These are phyloP conservation scores for Rhizopogon sp. DNA, from an alignment of 768 basidiomycete species.

Conservation along the genomic window DNA sequence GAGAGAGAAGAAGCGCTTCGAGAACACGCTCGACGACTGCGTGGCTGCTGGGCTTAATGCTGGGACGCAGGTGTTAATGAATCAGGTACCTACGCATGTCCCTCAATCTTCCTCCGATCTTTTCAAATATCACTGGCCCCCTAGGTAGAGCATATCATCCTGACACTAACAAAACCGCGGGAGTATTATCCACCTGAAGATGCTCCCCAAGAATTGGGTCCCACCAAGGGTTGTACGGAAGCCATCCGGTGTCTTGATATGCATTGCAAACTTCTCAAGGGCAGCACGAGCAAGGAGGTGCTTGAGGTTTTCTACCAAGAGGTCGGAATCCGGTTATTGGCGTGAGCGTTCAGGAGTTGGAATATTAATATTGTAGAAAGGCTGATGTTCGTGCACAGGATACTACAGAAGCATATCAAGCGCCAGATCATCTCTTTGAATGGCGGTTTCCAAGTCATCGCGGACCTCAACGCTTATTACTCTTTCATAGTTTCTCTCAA, in stretches of 20 bases:
- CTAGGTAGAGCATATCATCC: constrained; percentile 91
- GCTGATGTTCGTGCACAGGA: constrained; percentile 39
- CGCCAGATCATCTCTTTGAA: constrained; percentile 92
- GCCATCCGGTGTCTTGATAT: constrained; percentile 84
- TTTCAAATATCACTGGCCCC: background rate
- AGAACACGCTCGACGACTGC: constrained; percentile 86
- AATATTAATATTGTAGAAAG: background rate
- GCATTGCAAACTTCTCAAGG: constrained; percentile 88
- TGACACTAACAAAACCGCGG: constrained; percentile 72
- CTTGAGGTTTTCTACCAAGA: constrained; percentile 98
- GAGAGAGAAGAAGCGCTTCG: constrained; percentile 95
- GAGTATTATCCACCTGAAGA: constrained; percentile 91
- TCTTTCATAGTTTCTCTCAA: constrained; percentile 84
- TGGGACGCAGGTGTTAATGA: constrained; percentile 94
- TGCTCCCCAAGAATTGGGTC: constrained; percentile 70
- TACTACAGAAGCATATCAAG: constrained; percentile 95
- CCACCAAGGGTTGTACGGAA: constrained; percentile 84
- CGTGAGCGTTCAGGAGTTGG: constrained; percentile 46
- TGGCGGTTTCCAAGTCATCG: constrained; percentile 94
- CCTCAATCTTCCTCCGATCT: background rate
- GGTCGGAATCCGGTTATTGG: constrained; percentile 84
- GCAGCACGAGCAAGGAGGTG: constrained; percentile 93
- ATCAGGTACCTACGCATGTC: constrained; percentile 52
- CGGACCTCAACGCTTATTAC: constrained; percentile 93
- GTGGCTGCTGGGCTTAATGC: constrained; percentile 93